phyloP scores from a whole-genome alignment of 2,329 filamentous ascomycete genomes.

The Thielaviopsis ethacetica region DNA sequence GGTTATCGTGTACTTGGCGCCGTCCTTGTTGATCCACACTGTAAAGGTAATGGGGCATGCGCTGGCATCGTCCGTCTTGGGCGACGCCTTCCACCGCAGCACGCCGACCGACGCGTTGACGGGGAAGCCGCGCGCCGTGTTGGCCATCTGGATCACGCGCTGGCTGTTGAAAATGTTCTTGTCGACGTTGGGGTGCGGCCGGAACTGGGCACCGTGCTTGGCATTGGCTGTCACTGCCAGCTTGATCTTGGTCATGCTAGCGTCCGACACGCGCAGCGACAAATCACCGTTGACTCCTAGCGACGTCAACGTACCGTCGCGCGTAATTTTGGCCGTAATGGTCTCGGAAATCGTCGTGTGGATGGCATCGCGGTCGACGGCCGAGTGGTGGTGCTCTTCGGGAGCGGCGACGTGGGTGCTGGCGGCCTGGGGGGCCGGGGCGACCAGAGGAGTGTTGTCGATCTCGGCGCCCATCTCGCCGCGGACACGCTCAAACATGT shows the following conservation, averaged over 20 bases:
- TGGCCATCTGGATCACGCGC: constrained; percentile 79
- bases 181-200: constrained; percentile 93
- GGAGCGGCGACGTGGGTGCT: constrained; percentile 30
- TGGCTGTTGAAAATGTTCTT: constrained; percentile 68
- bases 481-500: constrained; percentile 92
- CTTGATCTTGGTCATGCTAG: constrained; percentile 80
- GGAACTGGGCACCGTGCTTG: constrained; percentile 75
- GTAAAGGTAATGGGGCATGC: constrained; percentile 90
- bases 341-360: constrained; percentile 77
- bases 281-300: constrained; percentile 86
- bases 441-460: constrained; percentile 60
- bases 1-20: constrained; percentile 73
- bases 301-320: constrained; percentile 74
- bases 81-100: constrained; percentile 76
- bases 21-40: constrained; percentile 89
- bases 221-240: constrained; percentile 62
- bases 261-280: constrained; percentile 76
- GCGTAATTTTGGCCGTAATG: constrained; percentile 77
- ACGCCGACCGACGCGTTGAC: constrained; percentile 88
- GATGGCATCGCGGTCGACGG: constrained; percentile 66
- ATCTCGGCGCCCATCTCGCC: constrained; percentile 78
- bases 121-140: constrained; percentile 75
- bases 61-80: constrained; percentile 62
- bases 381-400: constrained; percentile 41
- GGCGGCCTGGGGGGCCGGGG: constrained; percentile 32